Conservation (phyloP, 495 filamentous ascomycete species). For the Hypomontagnella monticulosa region DNA sequence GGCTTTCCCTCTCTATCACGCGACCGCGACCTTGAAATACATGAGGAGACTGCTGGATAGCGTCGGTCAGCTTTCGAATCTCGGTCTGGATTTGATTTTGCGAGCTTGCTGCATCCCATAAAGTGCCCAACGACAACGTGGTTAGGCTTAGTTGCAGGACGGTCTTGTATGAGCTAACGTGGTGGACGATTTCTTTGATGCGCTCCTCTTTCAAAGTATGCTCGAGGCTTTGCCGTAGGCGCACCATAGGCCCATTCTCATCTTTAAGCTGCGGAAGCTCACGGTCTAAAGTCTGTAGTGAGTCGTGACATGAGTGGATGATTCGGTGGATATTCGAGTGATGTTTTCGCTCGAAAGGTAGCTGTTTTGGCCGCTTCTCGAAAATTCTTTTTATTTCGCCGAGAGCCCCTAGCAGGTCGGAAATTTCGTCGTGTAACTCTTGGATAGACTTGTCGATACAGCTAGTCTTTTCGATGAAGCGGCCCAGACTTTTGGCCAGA, state of each 20-base stretch:
- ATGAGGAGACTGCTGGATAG: constrained; percentile 17
- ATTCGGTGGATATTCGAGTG: constrained; percentile 33
- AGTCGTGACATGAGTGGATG: constrained; percentile 24
- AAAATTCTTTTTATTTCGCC: constrained; percentile 21
- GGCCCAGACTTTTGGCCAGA: constrained; percentile 23
- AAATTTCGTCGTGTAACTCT: constrained; percentile 37
- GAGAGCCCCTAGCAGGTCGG: constrained; percentile 10
- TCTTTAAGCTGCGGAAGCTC: constrained; percentile 37
- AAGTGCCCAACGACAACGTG: constrained; percentile 30
- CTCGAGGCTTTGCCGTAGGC: constrained; percentile 21
- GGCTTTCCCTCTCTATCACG: not conserved
- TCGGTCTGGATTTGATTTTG: constrained; percentile 37
- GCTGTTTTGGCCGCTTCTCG: constrained; percentile 15
- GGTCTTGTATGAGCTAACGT: constrained; percentile 33
- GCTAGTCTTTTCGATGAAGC: constrained; percentile 34
- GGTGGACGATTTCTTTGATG: constrained; percentile 24
- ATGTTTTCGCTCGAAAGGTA: constrained; percentile 37
- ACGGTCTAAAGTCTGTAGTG: constrained; percentile 14
- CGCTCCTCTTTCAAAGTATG: constrained; percentile 27
- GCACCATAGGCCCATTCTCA: constrained; percentile 10
- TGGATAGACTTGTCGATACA: constrained; percentile 21
- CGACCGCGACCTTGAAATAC: constrained; percentile 17
- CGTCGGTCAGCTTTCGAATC: constrained; percentile 30
- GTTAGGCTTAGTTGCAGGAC: constrained; percentile 38
- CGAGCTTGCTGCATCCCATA: constrained; percentile 32